Base-by-base conservation (phyloP, 2,329 filamentous ascomycete species). In the Trichoderma endophyticum region DNA sequence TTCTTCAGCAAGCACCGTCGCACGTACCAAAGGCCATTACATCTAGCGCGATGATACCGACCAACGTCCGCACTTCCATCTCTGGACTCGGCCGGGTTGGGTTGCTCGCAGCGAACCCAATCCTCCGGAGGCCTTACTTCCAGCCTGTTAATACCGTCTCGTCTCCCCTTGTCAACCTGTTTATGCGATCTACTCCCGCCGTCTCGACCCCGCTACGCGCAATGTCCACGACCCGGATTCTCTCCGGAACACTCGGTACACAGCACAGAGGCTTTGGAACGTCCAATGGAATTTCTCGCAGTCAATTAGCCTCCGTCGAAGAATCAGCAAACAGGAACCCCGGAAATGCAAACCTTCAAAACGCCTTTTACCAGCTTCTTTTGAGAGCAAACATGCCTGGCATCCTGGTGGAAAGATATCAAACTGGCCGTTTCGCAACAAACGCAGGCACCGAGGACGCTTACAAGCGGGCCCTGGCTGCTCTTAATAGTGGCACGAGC, bases 321-420 rank as follows among this genome's bases (percentile, higher is more conserved):
- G 92, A 95, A 80, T 92, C 93, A 28, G 97, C 96, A 48, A 99
- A 98, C 83, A 92, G 94, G 81, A 97, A 97, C 77, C 94, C 96
- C 1, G 88, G 86, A 73, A 98, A 94, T 81, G 92, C 94, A 32
- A 92, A 92, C 57, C 91, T 94, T 24, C 96, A 99, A 81, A 96
- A 95, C 80, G 92, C 93, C 18, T 98, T 99, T 81, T 99, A 99
- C 80, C 92, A 95, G 79, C 91, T 95, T 60, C 88, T 99, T 15
- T 86, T 98, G 70, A 92, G 93, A 79, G 94, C 95, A 66, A 96
- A 97, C 78, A 95, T 98, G 92, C 93, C 95, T 21, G 92, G 94
- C 66, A 97, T 99, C 74, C 86, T 99, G 71, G 88, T 98, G 73
- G 94, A 98, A 82, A 88, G 96, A 77, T 96, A 97, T 81, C 91